Percentiles rank a stretch among this genome's conserved stretches.
phyloP scores from a whole-genome alignment of 108 stramenopile species.

The Cyclotella kingstonii region DNA sequence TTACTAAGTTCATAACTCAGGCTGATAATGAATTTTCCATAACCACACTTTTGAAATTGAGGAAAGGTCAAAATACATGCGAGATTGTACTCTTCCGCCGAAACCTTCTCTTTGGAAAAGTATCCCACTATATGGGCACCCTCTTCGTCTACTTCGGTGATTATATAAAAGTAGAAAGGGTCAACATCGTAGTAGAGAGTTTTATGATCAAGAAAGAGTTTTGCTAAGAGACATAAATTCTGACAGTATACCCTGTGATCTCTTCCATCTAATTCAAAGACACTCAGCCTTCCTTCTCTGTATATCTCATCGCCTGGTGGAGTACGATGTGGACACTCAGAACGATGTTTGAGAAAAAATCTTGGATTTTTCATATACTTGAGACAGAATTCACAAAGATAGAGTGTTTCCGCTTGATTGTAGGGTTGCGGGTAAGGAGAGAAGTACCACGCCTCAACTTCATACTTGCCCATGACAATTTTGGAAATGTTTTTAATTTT shows the following conservation, averaged over 20 bases:
- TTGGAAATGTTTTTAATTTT: conserved; percentile 98
- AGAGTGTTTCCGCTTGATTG: conserved; percentile 70
- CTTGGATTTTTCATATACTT: conserved; percentile 85
- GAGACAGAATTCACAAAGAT: conserved; percentile 97
- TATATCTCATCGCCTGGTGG: conserved; percentile 98
- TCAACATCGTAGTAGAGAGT: conserved; percentile 99
- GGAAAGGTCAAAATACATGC: conserved; percentile 99
- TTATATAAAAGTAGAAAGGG: conserved; percentile 97
- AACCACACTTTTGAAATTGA: conserved; percentile 96
- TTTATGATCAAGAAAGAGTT: conserved; percentile 99
- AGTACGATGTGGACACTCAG: conserved; percentile 56
- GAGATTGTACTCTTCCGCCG: conserved; percentile 95
- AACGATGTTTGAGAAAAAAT: conserved; percentile 77
- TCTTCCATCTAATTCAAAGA: conserved; percentile 95
- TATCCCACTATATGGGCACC: conserved; percentile 97
- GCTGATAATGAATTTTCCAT: conserved; percentile 98
- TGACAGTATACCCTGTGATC: conserved; percentile 96
- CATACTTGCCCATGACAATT: conserved; percentile 85
- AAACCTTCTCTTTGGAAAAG: conserved; percentile 95
- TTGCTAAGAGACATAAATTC: conserved; percentile 95
- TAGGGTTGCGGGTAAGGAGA: conserved; percentile 94
- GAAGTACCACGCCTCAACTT: conserved; percentile 96
- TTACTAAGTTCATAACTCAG: conserved; percentile 92
- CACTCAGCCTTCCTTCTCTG: conserved; percentile 67
- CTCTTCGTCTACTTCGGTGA: conserved; percentile 92